These are phyloP conservation scores for Scenedesmus sp. DNA, from an alignment of 163 green algal genomes.

Conservation along the genomic window DNA sequence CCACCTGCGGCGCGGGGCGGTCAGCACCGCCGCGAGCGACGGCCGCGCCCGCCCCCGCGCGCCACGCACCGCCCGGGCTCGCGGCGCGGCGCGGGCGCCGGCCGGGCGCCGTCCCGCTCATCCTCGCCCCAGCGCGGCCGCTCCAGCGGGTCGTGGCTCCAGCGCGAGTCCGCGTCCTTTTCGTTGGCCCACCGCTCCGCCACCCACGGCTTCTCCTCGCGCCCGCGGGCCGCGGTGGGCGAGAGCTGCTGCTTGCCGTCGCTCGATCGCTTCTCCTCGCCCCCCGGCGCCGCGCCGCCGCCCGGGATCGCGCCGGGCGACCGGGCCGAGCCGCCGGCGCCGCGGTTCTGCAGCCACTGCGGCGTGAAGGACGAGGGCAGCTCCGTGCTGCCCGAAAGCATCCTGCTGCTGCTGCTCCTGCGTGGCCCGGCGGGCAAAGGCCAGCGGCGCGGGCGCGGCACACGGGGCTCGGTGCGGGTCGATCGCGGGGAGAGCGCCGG, in stretches of 20 bases:
- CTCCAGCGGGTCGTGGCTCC: constrained; percentile 30
- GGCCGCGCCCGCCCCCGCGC: neutral
- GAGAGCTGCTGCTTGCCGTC: constrained; percentile 17
- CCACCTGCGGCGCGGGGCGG: constrained; percentile 14
- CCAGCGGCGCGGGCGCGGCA: too few relatives aligned
- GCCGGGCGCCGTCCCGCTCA: constrained; percentile 33
- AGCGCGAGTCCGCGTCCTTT: constrained; percentile 36
- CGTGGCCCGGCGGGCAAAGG: too few relatives aligned
- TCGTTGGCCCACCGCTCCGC: constrained; percentile 33
- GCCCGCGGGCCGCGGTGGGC: constrained; percentile 6
- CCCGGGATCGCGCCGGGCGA: too few relatives aligned
- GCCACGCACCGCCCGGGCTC: constrained; percentile 19
- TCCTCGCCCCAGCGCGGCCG: constrained; percentile 31
- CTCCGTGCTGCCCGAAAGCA: constrained; percentile 2
- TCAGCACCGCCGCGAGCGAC: neutral
- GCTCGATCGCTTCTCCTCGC: too few relatives aligned
- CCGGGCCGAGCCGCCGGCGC: too few relatives aligned
- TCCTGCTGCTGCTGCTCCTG: too few relatives aligned
- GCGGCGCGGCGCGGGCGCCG: neutral
- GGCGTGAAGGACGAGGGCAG: constrained; percentile 28
- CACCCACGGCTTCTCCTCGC: constrained; percentile 45
- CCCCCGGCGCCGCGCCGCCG: too few relatives aligned
- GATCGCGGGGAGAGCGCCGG: too few relatives aligned
- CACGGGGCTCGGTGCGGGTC: too few relatives aligned
- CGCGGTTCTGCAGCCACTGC: constrained; percentile 39